These are phyloP conservation scores for Pyrenophora graminea DNA, from an alignment of 2,329 filamentous ascomycete genomes.

Conservation along the genomic window DNA sequence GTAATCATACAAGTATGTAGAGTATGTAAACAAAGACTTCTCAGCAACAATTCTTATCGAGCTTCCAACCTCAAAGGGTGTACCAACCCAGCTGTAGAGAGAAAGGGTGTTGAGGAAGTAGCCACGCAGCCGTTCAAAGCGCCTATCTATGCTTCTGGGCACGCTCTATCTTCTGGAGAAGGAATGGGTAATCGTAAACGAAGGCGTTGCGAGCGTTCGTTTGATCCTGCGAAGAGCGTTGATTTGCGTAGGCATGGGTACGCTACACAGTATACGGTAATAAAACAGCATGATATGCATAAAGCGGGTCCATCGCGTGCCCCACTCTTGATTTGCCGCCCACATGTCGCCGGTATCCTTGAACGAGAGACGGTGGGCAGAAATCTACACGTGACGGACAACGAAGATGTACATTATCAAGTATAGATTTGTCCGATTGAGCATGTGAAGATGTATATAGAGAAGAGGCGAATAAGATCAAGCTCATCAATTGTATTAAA, in stretches of 20 bases:
- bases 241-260: slow-evolving; percentile 2
- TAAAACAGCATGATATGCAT: slow-evolving; percentile 5
- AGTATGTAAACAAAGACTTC: no score
- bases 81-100: no score
- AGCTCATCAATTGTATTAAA: no score
- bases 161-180: neutral
- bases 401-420: no score
- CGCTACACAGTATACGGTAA: slow-evolving; percentile 1
- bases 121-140: neutral
- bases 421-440: no score
- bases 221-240: neutral
- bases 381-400: no score
- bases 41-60: no score
- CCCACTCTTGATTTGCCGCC: neutral
- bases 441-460: slow-evolving; percentile 14
- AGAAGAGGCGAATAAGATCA: neutral
- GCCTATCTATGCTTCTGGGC: neutral
- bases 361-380: neutral
- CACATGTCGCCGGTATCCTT: neutral
- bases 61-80: no score
- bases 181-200: neutral
- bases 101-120: neutral
- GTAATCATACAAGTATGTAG: no score
- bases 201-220: neutral
- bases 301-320: neutral